phyloP scores from a whole-genome alignment of 2,329 filamentous ascomycete species.

The Talaromyces sp. region DNA sequence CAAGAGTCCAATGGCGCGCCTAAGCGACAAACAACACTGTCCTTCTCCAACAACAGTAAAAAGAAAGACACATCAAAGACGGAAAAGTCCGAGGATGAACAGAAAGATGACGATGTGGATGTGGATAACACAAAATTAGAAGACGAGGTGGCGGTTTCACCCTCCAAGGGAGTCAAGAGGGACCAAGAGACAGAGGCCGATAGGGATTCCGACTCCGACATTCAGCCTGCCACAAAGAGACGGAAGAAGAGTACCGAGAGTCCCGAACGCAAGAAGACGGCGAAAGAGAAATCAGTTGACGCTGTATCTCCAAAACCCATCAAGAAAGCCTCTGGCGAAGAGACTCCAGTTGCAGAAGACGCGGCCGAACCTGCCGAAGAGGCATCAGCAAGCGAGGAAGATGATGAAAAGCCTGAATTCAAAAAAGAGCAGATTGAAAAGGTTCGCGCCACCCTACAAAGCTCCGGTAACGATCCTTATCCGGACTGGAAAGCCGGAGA shows the following conservation, averaged over 20 bases:
- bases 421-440: slow-evolving; percentile 72
- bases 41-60: slow-evolving; percentile 59
- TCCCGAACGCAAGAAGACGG: slow-evolving; percentile 18
- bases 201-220: slow-evolving; percentile 49
- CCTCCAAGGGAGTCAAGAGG: slow-evolving; percentile 27
- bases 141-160: slow-evolving; percentile 11
- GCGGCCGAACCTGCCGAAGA: slow-evolving; percentile 32
- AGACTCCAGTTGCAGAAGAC: slow-evolving; percentile 26
- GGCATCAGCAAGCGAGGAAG: slow-evolving; percentile 45
- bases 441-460: slow-evolving; percentile 68
- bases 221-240: slow-evolving; percentile 56
- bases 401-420: slow-evolving; percentile 62
- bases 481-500: slow-evolving; percentile 88
- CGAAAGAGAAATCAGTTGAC: slow-evolving; percentile 15
- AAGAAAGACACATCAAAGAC: slow-evolving; percentile 25
- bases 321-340: slow-evolving; percentile 43
- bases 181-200: slow-evolving; percentile 34
- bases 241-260: slow-evolving; percentile 23
- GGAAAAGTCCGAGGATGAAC: slow-evolving; percentile 17
- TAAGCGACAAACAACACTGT: slow-evolving; percentile 70
- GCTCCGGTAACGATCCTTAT: slow-evolving; percentile 70
- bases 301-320: slow-evolving; percentile 17
- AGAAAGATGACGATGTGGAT: slow-evolving; percentile 12
- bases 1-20: slow-evolving; percentile 47
- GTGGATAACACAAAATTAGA: slow-evolving; percentile 10